Percentiles rank a stretch among this genome's conserved stretches.
These are phyloP conservation scores for Colletotrichum endophyticum DNA, from an alignment of 2,329 filamentous ascomycete species.

Conservation along the genomic window DNA sequence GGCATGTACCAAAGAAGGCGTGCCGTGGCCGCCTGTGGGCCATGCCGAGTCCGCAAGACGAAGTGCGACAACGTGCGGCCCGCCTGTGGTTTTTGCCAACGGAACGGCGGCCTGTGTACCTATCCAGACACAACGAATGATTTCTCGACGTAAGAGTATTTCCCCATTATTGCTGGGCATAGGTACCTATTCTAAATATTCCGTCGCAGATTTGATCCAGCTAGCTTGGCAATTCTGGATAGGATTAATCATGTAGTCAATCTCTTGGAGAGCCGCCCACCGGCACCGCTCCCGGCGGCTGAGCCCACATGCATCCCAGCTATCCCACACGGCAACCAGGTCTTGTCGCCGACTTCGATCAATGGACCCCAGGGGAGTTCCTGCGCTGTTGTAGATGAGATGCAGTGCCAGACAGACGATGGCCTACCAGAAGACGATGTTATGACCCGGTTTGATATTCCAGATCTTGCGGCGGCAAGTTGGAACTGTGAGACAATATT, in stretches of 20 bases:
- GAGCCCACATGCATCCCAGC: background rate
- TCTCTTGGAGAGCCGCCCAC: constrained; percentile 21
- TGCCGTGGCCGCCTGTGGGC: constrained; percentile 37
- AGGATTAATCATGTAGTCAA: constrained; percentile 29
- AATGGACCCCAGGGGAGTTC: background rate
- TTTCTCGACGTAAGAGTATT: constrained; percentile 25
- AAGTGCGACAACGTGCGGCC: constrained; percentile 43
- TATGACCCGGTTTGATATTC: constrained; percentile 10
- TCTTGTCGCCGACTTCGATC: background rate
- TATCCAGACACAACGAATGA: constrained; percentile 32
- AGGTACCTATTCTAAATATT: background rate
- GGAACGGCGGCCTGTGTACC: constrained; percentile 34
- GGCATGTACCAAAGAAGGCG: constrained; percentile 30
- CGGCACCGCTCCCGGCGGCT: background rate
- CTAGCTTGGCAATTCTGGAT: constrained; percentile 38
- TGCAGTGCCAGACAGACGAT: background rate
- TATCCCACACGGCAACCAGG: background rate
- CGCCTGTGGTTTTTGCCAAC: constrained; percentile 38
- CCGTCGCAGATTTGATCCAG: constrained; percentile 35
- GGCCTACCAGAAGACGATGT: background rate
- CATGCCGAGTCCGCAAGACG: constrained; percentile 39
- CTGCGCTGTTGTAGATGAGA: background rate
- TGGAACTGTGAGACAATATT: constrained; percentile 29
- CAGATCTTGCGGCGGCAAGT: constrained; percentile 18
- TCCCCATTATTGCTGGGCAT: background rate